Base-by-base conservation (phyloP, 2,329 filamentous ascomycete species). In the Apiospora pterosperma region DNA sequence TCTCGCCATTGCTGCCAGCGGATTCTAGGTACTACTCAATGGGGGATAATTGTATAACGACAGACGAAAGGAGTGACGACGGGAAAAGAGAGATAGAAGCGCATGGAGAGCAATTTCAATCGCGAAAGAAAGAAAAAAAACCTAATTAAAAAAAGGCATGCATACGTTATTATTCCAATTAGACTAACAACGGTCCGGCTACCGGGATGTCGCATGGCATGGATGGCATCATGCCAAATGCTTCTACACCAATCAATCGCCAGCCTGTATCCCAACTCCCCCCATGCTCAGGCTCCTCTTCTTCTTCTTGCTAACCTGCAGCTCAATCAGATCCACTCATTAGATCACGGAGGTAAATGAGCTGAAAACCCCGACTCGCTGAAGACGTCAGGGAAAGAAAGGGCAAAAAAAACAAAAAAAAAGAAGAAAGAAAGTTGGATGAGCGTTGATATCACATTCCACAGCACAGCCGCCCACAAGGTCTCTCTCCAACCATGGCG, bases 401-500 rank as follows among this genome's bases (percentile, higher is more conserved):
- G 12, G 48, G 23, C 3, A 23, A 21, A 10, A 48, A 28, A 52
- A 38, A 38, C 11, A 19, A n/a, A 55, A 55, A 48, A 55, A 55
- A 55, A 55, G 48, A n/a, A n/a, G n/a, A n/a, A n/a, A n/a, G n/a
- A n/a, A n/a, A 16, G 23, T 23, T 48, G 31, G 28, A 16, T 8
- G 21, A 39, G 36, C 58, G 58, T 60, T 60, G 36, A 38, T 36
- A 60, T 60, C 58, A 60, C n/a, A 21, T 23, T 8, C 11, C 11
- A 3, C 34, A 12, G 12, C 58, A 41, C 21, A 21, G 6, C 48
- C 25, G 25, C 34, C 21, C 19, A 36, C 55, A 2, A n/a, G 2
- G 8, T n/a, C 28, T 36, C 52, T 12, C 55, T 6, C 10, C 21
- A 36, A 69, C 61, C 62, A 74, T 73, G 72, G 69, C 72, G 62